Conservation (phyloP, 2,329 filamentous ascomycete genomes). For the Teratosphaeriaceae sp. region DNA sequence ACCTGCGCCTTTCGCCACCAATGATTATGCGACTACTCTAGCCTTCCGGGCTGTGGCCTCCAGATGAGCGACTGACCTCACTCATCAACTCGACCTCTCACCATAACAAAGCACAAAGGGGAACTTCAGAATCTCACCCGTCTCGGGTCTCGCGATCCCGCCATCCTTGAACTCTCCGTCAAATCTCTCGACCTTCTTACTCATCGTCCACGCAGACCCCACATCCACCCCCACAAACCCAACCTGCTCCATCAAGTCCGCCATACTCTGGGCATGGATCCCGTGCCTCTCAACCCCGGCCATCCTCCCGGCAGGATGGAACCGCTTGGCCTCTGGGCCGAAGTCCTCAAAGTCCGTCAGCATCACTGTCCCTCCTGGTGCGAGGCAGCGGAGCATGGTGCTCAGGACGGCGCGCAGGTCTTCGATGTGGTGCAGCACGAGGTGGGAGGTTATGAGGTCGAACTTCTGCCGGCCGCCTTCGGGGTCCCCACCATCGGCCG, state of each 20-base stretch:
- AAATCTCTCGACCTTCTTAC: constrained; percentile 21
- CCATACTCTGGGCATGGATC: constrained; percentile 17
- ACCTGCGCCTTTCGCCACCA: too few relatives aligned
- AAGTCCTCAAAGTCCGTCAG: constrained; percentile 23
- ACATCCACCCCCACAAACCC: constrained; percentile 19
- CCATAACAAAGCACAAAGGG: constrained; percentile 22
- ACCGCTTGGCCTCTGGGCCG: constrained; percentile 18
- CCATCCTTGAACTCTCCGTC: constrained; percentile 23
- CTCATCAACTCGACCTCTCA: constrained; percentile 6
- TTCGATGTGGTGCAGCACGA: constrained; percentile 22
- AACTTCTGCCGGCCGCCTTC: constrained; percentile 15
- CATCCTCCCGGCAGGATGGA: constrained; percentile 20
- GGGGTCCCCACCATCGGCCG: constrained; percentile 4
- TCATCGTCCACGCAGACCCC: constrained; percentile 18
- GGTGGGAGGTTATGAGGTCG: constrained; percentile 21
- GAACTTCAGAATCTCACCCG: constrained; percentile 17
- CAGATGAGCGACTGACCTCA: too few relatives aligned
- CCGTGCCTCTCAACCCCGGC: constrained; percentile 21
- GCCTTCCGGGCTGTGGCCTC: too few relatives aligned
- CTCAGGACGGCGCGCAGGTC: constrained; percentile 16
- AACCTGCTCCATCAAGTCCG: constrained; percentile 12
- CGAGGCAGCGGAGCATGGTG: constrained; percentile 20
- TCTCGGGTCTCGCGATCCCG: constrained; percentile 5
- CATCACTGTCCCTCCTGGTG: constrained; percentile 17
- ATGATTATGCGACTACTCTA: too few relatives aligned